phyloP scores from a whole-genome alignment of 2,329 filamentous ascomycete species.

The Ascochyta koolunga region DNA sequence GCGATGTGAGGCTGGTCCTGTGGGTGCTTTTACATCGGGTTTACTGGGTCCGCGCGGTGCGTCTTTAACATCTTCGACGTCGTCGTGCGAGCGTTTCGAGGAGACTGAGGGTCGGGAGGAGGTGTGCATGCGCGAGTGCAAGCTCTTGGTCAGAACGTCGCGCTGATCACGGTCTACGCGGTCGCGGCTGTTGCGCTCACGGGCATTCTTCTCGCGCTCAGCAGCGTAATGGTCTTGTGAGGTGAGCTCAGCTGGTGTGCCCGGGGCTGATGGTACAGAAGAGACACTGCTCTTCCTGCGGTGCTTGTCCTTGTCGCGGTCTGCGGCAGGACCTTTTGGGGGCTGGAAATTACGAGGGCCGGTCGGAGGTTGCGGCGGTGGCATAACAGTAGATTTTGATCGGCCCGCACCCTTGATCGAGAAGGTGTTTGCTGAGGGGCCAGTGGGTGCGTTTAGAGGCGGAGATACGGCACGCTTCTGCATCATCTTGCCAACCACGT shows the following conservation, averaged over 20 bases:
- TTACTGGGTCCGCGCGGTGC: slow-evolving; percentile 8
- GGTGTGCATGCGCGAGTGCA: slow-evolving; percentile 28
- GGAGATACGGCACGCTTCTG: slow-evolving; percentile 39
- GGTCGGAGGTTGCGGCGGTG: slow-evolving; percentile 46
- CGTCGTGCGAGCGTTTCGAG: slow-evolving; percentile 38
- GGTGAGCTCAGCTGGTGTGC: slow-evolving; percentile 25
- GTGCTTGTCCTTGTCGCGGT: slow-evolving; percentile 32
- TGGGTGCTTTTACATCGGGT: slow-evolving; percentile 29
- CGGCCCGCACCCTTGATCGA: slow-evolving; percentile 47
- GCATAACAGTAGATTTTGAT: slow-evolving; percentile 31
- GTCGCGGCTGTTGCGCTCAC: slow-evolving; percentile 38
- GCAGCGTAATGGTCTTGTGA: slow-evolving; percentile 67
- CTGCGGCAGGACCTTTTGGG: slow-evolving; percentile 47
- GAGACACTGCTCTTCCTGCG: slow-evolving; percentile 28
- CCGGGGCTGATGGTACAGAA: slow-evolving; percentile 17
- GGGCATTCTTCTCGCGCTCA: slow-evolving; percentile 63
- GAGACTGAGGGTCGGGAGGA: slow-evolving; percentile 27
- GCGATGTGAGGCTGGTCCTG: slow-evolving; percentile 39
- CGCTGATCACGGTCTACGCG: slow-evolving; percentile 30
- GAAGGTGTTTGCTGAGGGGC: slow-evolving; percentile 53
- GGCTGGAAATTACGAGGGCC: slow-evolving; percentile 45
- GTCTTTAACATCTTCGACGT: slow-evolving; percentile 21
- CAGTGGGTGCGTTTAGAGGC: slow-evolving; percentile 43
- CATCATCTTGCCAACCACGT: slow-evolving; percentile 36
- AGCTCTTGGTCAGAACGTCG: slow-evolving; percentile 14